These are phyloP conservation scores for Sordariomycetes sp. DNA, from an alignment of 2,329 filamentous ascomycete species.

Conservation along the genomic window DNA sequence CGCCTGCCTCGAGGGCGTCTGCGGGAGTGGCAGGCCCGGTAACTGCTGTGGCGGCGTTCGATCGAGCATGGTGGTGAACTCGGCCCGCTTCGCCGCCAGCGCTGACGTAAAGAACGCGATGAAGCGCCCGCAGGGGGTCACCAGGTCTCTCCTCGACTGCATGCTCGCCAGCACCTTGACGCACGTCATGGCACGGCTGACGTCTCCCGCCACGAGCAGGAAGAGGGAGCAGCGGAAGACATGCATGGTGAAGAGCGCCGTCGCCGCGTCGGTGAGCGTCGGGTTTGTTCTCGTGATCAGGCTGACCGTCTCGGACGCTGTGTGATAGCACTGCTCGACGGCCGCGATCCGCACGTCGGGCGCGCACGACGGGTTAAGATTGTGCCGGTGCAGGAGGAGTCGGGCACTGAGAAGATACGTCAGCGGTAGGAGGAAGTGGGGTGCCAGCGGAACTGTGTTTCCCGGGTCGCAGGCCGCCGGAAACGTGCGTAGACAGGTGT, in stretches of 20 bases:
- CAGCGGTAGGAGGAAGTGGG: constrained; percentile 60
- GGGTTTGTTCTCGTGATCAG: constrained; percentile 55
- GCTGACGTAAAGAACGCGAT: constrained; percentile 66
- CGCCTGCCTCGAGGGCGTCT: constrained; percentile 7
- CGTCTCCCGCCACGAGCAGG: constrained; percentile 61
- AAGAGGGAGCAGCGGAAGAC: constrained; percentile 80
- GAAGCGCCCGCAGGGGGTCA: constrained; percentile 67
- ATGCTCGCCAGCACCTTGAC: constrained; percentile 60
- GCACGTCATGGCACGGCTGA: constrained; percentile 58
- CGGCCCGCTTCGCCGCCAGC: constrained; percentile 41
- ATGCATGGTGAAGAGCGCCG: constrained; percentile 66
- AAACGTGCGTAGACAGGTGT: constrained; percentile 59
- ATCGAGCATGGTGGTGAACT: constrained; percentile 25
- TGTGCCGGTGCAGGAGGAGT: constrained; percentile 80
- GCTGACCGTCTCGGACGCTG: constrained; percentile 65
- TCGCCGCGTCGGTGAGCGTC: constrained; percentile 52
- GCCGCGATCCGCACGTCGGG: constrained; percentile 54
- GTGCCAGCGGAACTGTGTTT: constrained; percentile 55
- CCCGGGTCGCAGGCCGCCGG: constrained; percentile 60
- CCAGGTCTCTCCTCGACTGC: constrained; percentile 57
- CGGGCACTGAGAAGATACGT: constrained; percentile 71
- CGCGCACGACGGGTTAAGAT: constrained; percentile 61
- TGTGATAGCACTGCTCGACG: constrained; percentile 61
- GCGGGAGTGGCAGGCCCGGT: constrained; percentile 12
- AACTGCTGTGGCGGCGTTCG: constrained; percentile 18